Conservation (phyloP, 345 rosid species). For the Garcia nutans region DNA sequence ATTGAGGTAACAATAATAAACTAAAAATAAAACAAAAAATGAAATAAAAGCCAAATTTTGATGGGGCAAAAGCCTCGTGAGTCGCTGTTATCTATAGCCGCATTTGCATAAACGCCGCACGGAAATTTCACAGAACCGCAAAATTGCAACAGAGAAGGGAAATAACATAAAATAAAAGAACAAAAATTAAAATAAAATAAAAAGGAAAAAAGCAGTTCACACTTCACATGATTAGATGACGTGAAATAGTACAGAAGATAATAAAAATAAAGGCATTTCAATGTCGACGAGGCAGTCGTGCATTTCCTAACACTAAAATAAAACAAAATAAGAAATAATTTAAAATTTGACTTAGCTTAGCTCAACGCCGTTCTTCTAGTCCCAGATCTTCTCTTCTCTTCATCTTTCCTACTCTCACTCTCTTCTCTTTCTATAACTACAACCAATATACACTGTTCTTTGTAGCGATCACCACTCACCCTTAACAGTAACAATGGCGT, state of each 20-base stretch:
- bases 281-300: constrained; percentile 6
- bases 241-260: neutral
- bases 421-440: neutral
- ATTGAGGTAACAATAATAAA: too few relatives aligned
- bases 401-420: neutral
- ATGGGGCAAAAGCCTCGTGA: too few relatives aligned
- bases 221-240: neutral
- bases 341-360: too few relatives aligned
- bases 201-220: neutral
- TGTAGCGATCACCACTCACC: neutral
- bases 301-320: neutral
- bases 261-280: neutral
- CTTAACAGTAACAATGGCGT: constrained; percentile 2
- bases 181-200: neutral
- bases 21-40: too few relatives aligned
- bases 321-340: too few relatives aligned
- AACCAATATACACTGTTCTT: neutral
- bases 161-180: neutral
- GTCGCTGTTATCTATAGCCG: too few relatives aligned
- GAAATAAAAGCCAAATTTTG: too few relatives aligned
- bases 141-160: neutral
- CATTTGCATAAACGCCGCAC: too few relatives aligned
- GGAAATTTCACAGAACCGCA: too few relatives aligned
- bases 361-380: too few relatives aligned
- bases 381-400: constrained; percentile 1